Evolutionary conservation across 2,329 filamentous ascomycete species (phyloP).

Genomic region (Ophiostoma quercus): DNA sequence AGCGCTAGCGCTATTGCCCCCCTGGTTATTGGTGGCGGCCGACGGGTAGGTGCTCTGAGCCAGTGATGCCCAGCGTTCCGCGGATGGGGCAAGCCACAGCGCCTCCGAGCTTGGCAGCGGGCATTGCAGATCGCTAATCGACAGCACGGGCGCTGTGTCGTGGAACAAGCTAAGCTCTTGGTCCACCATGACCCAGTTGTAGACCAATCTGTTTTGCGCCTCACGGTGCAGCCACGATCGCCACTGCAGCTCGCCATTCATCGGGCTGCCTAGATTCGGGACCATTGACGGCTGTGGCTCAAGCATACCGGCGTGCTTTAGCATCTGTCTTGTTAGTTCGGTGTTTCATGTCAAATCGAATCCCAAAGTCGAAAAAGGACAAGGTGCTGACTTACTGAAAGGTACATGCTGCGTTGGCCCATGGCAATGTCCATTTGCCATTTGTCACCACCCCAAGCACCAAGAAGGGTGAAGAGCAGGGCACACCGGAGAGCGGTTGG

Average conservation of each 20-base stretch:
- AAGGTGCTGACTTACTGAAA: conserved; percentile 45
- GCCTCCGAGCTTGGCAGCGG: conserved; percentile 58
- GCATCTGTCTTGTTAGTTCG: conserved; percentile 46
- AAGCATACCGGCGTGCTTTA: conserved; percentile 63
- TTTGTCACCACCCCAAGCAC: conserved; percentile 69
- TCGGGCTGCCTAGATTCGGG: conserved; percentile 38
- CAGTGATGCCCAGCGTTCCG: conserved; percentile 51
- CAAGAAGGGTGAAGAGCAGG: conserved; percentile 61
- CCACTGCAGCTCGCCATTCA: conserved; percentile 49
- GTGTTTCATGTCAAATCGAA: background rate
- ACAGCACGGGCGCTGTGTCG: conserved; percentile 57
- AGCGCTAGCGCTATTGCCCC: background rate
- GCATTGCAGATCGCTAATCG: conserved; percentile 59
- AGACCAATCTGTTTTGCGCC: conserved; percentile 62
- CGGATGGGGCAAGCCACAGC: conserved; percentile 57
- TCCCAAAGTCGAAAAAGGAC: no score
- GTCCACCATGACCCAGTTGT: conserved; percentile 70
- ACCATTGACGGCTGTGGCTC: conserved; percentile 40
- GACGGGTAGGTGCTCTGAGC: conserved; percentile 10
- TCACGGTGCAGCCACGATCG: conserved; percentile 61
- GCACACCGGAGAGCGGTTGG: conserved; percentile 60
- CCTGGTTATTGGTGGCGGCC: conserved; percentile 27
- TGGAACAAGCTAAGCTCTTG: conserved; percentile 65
- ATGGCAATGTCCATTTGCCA: conserved; percentile 74
- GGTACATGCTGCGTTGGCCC: conserved; percentile 68